Conservation (phyloP, 331 rosid species). For the Acacia pycnantha region DNA sequence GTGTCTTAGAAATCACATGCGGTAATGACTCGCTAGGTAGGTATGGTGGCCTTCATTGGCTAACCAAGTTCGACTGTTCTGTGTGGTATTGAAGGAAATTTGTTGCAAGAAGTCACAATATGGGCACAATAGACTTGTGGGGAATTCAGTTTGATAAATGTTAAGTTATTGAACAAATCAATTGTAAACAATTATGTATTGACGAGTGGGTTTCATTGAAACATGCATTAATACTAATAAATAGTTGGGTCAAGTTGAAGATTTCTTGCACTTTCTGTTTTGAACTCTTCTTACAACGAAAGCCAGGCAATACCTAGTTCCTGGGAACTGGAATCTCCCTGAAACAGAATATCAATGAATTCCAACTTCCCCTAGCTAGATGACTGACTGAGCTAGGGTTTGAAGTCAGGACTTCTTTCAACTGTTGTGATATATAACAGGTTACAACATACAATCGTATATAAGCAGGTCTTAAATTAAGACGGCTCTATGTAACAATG, state of each 20-base stretch:
- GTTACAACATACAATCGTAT: background rate
- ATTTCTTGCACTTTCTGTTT: background rate
- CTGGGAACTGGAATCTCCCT: background rate
- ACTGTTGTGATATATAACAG: background rate
- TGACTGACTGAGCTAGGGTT: background rate
- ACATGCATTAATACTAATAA: background rate
- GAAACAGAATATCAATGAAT: background rate
- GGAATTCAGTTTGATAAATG: background rate
- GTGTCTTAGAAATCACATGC: slow-evolving; percentile 16
- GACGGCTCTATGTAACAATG: background rate
- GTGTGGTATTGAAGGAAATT: background rate
- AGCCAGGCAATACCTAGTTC: background rate
- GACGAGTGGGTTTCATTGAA: background rate
- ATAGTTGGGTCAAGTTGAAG: background rate
- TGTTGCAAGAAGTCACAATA: background rate
- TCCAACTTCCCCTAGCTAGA: background rate
- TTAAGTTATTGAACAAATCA: background rate
- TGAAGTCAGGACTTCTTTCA: background rate
- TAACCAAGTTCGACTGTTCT: background rate
- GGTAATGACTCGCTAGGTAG: background rate
- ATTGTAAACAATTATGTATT: background rate
- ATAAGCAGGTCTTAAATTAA: background rate
- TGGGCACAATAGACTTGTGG: background rate
- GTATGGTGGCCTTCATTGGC: slow-evolving; percentile 2
- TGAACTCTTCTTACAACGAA: background rate